Percentiles rank a stretch among this genome's conserved stretches.
Evolutionary conservation across 2,329 filamentous ascomycete genomes (phyloP).

Genomic region (Lizonia empirigonia): DNA sequence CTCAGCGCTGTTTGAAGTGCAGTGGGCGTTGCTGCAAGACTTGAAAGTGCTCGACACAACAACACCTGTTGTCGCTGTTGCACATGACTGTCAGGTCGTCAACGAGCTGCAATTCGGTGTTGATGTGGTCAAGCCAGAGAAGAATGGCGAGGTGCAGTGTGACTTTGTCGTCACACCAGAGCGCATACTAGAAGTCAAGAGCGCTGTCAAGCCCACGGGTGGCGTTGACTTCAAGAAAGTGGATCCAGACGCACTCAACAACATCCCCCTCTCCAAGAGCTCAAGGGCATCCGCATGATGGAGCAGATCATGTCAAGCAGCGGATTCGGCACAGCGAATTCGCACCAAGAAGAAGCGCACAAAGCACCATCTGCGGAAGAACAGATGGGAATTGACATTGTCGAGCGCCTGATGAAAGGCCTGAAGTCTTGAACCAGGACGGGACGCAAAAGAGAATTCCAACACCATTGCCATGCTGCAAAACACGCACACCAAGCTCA

Average conservation of each 20-base stretch:
- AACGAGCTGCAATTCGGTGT: constrained; percentile 32
- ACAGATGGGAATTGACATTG: constrained; percentile 41
- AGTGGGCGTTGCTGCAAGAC: constrained; percentile 51
- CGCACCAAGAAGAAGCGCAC: constrained; percentile 10
- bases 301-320: constrained; percentile 38
- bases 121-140: constrained; percentile 31
- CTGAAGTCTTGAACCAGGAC: constrained; percentile 22
- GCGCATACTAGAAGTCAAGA: constrained; percentile 33
- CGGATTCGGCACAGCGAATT: constrained; percentile 19
- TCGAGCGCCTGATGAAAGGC: constrained; percentile 42
- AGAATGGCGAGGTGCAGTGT: constrained; percentile 51
- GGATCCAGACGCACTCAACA: constrained; percentile 45
- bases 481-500: not conserved
- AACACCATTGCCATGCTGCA: constrained; percentile 8
- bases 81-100: constrained; percentile 53
- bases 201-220: constrained; percentile 41
- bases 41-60: constrained; percentile 35
- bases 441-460: not conserved
- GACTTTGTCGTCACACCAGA: constrained; percentile 51
- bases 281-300: constrained; percentile 47
- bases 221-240: constrained; percentile 50
- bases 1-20: constrained; percentile 52
- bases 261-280: constrained; percentile 48
- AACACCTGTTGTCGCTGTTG: constrained; percentile 44
- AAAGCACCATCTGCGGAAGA: constrained; percentile 31